Evolutionary conservation across 2,329 filamentous ascomycete species (phyloP).

Genomic region (Boeremia exigua): DNA sequence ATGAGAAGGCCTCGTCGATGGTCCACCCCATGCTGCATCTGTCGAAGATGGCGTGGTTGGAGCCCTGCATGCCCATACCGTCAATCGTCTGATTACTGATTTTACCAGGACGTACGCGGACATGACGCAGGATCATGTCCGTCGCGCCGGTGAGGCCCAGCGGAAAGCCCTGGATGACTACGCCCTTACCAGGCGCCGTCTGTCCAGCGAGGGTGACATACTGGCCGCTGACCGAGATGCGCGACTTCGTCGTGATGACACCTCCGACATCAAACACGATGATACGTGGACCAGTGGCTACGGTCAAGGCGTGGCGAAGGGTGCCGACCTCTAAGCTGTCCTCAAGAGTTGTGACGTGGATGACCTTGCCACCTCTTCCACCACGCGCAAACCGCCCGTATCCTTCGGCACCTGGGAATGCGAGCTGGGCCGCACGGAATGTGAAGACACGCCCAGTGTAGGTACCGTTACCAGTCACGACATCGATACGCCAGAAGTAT

Average conservation of each 20-base stretch:
- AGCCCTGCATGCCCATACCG: constrained; percentile 47
- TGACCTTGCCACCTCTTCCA: constrained; percentile 46
- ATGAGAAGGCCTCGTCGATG: constrained; percentile 47
- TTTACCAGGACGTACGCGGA: constrained; percentile 40
- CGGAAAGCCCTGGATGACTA: constrained; percentile 38
- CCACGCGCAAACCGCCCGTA: constrained; percentile 45
- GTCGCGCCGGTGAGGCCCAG: constrained; percentile 41
- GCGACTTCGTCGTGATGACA: constrained; percentile 25
- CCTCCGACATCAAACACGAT: constrained; percentile 27
- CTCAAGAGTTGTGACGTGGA: constrained; percentile 49
- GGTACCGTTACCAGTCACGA: constrained; percentile 21
- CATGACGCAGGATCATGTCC: constrained; percentile 30
- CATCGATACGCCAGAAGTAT: constrained; percentile 44
- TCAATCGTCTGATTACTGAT: constrained; percentile 42
- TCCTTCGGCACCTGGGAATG: constrained; percentile 50
- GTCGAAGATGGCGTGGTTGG: constrained; percentile 46
- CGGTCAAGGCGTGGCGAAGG: constrained; percentile 45
- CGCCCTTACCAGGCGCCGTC: constrained; percentile 27
- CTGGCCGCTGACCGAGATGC: constrained; percentile 22
- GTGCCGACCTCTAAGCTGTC: constrained; percentile 42
- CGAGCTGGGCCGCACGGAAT: constrained; percentile 43
- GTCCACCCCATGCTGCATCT: constrained; percentile 46
- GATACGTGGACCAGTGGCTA: constrained; percentile 24
- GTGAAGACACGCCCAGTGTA: constrained; percentile 36
- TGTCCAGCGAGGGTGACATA: constrained; percentile 28